Base-by-base conservation (phyloP, 305 asterid species). In the Salvia sclarea region DNA sequence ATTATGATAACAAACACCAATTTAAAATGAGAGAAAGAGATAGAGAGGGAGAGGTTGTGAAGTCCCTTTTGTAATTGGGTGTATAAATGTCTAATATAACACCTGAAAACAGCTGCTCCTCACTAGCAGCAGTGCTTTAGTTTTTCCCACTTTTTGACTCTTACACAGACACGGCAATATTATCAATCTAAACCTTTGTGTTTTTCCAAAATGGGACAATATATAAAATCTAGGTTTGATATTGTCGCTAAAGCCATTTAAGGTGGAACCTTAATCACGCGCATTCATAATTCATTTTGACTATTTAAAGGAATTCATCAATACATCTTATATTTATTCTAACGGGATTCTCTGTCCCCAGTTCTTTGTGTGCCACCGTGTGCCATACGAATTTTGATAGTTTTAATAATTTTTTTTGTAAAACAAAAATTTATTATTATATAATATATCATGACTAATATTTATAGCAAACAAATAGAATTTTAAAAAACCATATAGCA, bases 231-330 rank as follows among this genome's bases (percentile, higher is more conserved):
- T 48, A 12, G 59, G 61, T 60, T 53, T 65, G 63, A 65, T 69
- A 60, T 21, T 78, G 82, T 78, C 76, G 49, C 45, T 44, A 73
- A 70, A 65, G 81, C 78, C 82, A 53, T 28, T 60, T 17, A 55
- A 35, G 33, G 71, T 22, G 79, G 76, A 60, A 56, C 13, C 17
- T 48, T 37, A 50, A 58, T 58, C 78, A 73, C 79, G 82, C 82
- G 76, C 66, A 59, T 65, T 78, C 76, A 54, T 61, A 41, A 61
- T 61, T 61, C 41, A 24, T 25, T 53, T 73, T 60, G 62, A 61
- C 71, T 38, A 50, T 64, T 70, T 58, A 35, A 2, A 21, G 22
- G 0, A 40, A 24, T 11, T n/a, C 20, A 21, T 56, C 48, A 21
- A 47, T 35, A 11, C 14, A 30, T 3, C 16, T 48, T 17, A 6